A percentile compares a stretch with the other conserved stretches of the same genome.
Evolutionary conservation across 805 yeast species (phyloP).

Genomic region (Millerago galiae): DNA sequence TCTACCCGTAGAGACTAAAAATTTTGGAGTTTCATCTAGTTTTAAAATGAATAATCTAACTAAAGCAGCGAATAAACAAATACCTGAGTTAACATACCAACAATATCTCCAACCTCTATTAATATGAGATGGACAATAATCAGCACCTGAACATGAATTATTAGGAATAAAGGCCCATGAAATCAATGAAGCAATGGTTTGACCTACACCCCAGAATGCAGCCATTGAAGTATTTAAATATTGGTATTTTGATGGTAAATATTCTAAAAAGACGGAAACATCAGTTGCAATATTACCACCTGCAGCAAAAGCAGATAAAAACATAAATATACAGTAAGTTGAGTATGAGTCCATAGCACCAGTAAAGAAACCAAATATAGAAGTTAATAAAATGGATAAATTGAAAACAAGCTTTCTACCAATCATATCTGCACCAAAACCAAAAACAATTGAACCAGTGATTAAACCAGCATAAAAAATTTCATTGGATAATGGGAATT

Average conservation of each 20-base stretch:
- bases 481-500: slow-evolving; percentile 38
- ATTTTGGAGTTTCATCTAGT: background rate
- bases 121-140: slow-evolving; percentile 35
- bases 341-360: slow-evolving; percentile 44
- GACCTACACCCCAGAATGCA: slow-evolving; percentile 55
- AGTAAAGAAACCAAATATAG: slow-evolving; percentile 40
- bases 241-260: slow-evolving; percentile 42
- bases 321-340: slow-evolving; percentile 42
- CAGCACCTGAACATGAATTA: slow-evolving; percentile 36
- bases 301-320: slow-evolving; percentile 36
- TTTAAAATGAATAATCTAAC: background rate
- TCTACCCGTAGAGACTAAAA: background rate
- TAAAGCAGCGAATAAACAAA: background rate
- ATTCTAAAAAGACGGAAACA: slow-evolving; percentile 45
- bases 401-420: slow-evolving; percentile 46
- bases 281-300: slow-evolving; percentile 52
- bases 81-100: background rate
- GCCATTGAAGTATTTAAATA: slow-evolving; percentile 45
- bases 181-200: slow-evolving; percentile 40
- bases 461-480: slow-evolving; percentile 43
- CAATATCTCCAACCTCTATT: background rate
- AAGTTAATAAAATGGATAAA: slow-evolving; percentile 37
- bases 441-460: slow-evolving; percentile 44
- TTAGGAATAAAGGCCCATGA: slow-evolving; percentile 50
- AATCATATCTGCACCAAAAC: slow-evolving; percentile 43